Conservation (phyloP, 768 basidiomycete genomes). For the Auricularia cornea region DNA sequence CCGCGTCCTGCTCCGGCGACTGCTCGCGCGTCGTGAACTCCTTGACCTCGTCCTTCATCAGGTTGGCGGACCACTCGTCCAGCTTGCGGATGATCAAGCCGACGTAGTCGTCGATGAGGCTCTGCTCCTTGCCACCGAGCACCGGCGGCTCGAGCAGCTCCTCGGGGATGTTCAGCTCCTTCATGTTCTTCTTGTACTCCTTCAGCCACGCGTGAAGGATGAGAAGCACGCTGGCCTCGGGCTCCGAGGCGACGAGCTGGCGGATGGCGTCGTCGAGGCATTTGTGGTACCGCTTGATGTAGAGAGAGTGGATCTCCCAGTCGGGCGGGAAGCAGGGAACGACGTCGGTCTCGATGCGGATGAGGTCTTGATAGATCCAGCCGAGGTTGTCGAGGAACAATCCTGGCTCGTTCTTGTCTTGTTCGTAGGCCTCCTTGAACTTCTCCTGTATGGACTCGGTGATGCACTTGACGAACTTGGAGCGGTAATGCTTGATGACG, state of each 20-base stretch:
- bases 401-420: slow-evolving; percentile 53
- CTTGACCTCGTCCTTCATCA: slow-evolving; percentile 83
- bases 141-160: slow-evolving; percentile 82
- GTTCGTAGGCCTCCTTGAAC: slow-evolving; percentile 60
- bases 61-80: slow-evolving; percentile 92
- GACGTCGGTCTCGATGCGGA: slow-evolving; percentile 84
- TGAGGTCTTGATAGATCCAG: slow-evolving; percentile 94
- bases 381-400: slow-evolving; percentile 68
- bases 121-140: slow-evolving; percentile 91
- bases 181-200: slow-evolving; percentile 92
- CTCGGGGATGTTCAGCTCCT: slow-evolving; percentile 75
- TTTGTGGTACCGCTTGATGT: slow-evolving; percentile 85
- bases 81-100: slow-evolving; percentile 88
- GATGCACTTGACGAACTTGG: slow-evolving; percentile 78
- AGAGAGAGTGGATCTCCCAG: slow-evolving; percentile 81
- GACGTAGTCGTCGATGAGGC: slow-evolving; percentile 91
- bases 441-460: slow-evolving; percentile 62
- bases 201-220: slow-evolving; percentile 90
- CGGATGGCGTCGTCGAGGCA: slow-evolving; percentile 67
- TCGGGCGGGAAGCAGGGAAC: slow-evolving; percentile 86
- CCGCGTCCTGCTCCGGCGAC: slow-evolving; percentile 82
- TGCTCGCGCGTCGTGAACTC: slow-evolving; percentile 78
- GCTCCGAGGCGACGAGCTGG: slow-evolving; percentile 58
- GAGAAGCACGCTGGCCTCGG: slow-evolving; percentile 83
- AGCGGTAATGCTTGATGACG: slow-evolving; percentile 89